These are phyloP conservation scores for Rhizoctonia solani DNA, from an alignment of 1,284 basidiomycete species.

Conservation along the genomic window DNA sequence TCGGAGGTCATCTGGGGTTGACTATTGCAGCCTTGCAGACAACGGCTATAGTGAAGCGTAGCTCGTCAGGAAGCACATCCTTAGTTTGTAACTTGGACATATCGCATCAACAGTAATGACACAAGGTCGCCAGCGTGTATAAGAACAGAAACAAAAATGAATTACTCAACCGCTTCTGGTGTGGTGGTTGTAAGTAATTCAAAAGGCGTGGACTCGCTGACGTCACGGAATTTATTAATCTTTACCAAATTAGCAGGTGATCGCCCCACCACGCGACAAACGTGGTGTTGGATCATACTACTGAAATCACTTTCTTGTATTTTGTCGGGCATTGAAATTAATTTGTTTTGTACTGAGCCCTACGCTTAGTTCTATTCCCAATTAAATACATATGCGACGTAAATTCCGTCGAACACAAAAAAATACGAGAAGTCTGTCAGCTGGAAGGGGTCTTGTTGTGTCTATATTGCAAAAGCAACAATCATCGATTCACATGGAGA, in stretches of 20 bases:
- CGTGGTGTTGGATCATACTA: too few species aligned
- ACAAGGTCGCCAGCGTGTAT: neutral
- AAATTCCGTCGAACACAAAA: too few species aligned
- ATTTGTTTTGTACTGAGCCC: too few species aligned
- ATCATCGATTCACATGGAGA: too few species aligned
- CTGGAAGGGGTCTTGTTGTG: too few species aligned
- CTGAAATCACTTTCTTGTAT: too few species aligned
- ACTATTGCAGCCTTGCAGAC: conserved; percentile 4
- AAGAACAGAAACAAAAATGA: neutral
- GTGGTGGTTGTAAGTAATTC: neutral
- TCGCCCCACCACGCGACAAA: too few species aligned
- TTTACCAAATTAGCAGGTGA: neutral
- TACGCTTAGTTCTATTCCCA: too few species aligned
- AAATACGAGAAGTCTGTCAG: too few species aligned
- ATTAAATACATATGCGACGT: too few species aligned
- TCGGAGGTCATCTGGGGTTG: neutral
- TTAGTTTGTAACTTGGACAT: neutral
- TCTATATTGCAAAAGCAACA: too few species aligned
- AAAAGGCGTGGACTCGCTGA: neutral
- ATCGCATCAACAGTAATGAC: neutral
- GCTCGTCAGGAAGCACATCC: conserved; percentile 5
- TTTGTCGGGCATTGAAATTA: too few species aligned
- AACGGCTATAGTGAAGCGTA: conserved; percentile 23
- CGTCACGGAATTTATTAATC: neutral
- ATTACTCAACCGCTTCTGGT: neutral